Evolutionary conservation across 2,329 filamentous ascomycete genomes (phyloP), one percentile per base, ranked within the genome.

Genomic region (Fusarium sp.): DNA sequence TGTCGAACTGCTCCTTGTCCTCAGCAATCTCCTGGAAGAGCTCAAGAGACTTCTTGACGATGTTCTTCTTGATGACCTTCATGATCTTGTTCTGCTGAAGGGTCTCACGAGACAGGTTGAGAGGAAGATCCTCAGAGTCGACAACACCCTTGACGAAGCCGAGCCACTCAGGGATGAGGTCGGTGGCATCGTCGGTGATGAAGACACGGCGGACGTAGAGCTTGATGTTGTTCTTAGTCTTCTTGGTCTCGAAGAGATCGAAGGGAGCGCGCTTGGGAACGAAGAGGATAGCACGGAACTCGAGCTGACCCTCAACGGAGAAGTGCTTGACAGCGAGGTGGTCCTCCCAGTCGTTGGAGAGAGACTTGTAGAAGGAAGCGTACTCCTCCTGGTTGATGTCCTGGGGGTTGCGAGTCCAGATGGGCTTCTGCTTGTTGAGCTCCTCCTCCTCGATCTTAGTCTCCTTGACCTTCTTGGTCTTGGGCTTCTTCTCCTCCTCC

Each of bases 151-250:
- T 99, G 90, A 99, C 85, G 85, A 99, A 99, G 86, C 93, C 90
- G 79, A 99, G 91, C 96, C 96, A 99, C 88, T 99, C 96, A 65
- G 96, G 96, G 73, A 99, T 96, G 84, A 99, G 92, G 82, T 99
- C 96, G 76, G 96, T 98, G 76, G 96, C 96, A 82, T 99, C 96
- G 75, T 99, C 96, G 66, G 96, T 99, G 88, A 99, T 99, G 92
- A 99, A 99, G 83, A 99, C 96, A 82, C 96, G 96, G 82, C 96
- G 95, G 79, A 99, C 96, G 86, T 99, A 99, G 77, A 99, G 91
- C 92, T 99, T 99, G 90, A 99, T 98, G 92, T 99, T 99, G 92
- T 98, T 99, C 94, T 99, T 99, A 81, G 95, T 97, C 92, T 97
- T 97, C 93, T 99, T 99, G 81, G 95, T 97, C 92, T 99, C 96